A percentile compares a stretch with the other conserved stretches of the same genome.
Evolutionary conservation across 306 rosid species (phyloP).

Genomic region (Trifolium pratense): DNA sequence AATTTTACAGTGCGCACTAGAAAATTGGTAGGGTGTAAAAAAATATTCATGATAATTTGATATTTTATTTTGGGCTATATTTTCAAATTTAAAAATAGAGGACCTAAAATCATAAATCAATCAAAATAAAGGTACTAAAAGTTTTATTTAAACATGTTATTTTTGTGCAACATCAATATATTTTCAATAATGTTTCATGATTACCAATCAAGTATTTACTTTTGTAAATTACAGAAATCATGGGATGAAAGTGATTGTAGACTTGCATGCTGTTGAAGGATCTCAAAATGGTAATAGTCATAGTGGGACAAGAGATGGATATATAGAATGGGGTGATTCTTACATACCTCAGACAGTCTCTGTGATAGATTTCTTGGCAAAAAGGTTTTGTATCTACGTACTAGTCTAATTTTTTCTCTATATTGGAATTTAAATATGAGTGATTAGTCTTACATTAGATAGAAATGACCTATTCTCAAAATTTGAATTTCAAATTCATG

Average conservation of each 20-base stretch:
- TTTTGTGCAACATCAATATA: too few species aligned
- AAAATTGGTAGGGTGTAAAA: too few species aligned
- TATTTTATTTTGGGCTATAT: neutral
- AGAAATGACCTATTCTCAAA: too few species aligned
- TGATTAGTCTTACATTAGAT: too few species aligned
- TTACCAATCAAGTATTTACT: neutral
- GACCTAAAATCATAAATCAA: too few species aligned
- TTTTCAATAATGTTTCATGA: neutral
- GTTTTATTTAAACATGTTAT: too few species aligned
- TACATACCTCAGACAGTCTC: conserved; percentile 50
- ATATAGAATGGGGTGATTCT: conserved; percentile 55
- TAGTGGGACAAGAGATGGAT: conserved; percentile 65
- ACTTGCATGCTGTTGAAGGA: conserved; percentile 64
- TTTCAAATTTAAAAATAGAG: too few species aligned
- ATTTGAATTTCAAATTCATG: too few species aligned
- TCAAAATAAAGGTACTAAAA: too few species aligned
- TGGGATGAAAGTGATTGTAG: conserved; percentile 54
- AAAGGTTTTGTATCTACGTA: conserved; percentile 44
- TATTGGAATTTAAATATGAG: too few species aligned
- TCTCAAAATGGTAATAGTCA: conserved; percentile 61
- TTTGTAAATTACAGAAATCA: conserved; percentile 45
- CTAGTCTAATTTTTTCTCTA: too few species aligned
- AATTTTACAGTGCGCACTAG: too few species aligned
- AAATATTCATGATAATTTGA: neutral
- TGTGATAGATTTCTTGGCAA: conserved; percentile 59